Conservation (phyloP, 2,329 filamentous ascomycete genomes). For the Sarocladium brachiariae region DNA sequence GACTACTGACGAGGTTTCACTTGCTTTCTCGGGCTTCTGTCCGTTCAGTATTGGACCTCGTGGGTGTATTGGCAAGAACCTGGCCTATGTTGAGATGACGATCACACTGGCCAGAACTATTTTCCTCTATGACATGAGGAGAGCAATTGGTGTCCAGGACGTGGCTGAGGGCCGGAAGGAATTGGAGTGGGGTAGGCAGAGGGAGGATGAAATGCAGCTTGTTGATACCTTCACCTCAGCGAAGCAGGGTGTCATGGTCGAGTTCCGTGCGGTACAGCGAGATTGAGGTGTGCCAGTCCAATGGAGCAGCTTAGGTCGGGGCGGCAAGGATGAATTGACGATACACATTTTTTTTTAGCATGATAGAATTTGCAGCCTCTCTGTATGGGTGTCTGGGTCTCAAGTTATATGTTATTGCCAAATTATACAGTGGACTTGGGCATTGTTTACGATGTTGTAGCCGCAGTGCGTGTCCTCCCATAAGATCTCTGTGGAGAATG, state of each 20-base stretch:
- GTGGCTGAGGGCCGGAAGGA: slow-evolving; percentile 44
- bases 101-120: slow-evolving; percentile 55
- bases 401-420: no score
- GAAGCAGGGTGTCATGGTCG: slow-evolving; percentile 64
- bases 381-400: no score
- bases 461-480: no score
- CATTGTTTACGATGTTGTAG: no score
- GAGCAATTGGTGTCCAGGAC: slow-evolving; percentile 40
- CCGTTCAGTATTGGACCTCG: slow-evolving; percentile 65
- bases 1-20: slow-evolving; percentile 42
- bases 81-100: slow-evolving; percentile 62
- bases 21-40: slow-evolving; percentile 63
- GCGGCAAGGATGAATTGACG: background rate
- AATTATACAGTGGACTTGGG: no score
- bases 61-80: slow-evolving; percentile 65
- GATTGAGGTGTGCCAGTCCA: no score
- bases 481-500: no score
- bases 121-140: slow-evolving; percentile 54
- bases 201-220: slow-evolving; percentile 58
- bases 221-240: slow-evolving; percentile 66
- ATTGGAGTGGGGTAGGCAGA: slow-evolving; percentile 48
- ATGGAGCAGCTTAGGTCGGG: no score
- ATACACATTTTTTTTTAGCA: no score
- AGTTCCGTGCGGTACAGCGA: slow-evolving; percentile 35
- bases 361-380: no score